These are phyloP conservation scores for Huntiella decipiens DNA, from an alignment of 2,329 filamentous ascomycete genomes.

Conservation along the genomic window DNA sequence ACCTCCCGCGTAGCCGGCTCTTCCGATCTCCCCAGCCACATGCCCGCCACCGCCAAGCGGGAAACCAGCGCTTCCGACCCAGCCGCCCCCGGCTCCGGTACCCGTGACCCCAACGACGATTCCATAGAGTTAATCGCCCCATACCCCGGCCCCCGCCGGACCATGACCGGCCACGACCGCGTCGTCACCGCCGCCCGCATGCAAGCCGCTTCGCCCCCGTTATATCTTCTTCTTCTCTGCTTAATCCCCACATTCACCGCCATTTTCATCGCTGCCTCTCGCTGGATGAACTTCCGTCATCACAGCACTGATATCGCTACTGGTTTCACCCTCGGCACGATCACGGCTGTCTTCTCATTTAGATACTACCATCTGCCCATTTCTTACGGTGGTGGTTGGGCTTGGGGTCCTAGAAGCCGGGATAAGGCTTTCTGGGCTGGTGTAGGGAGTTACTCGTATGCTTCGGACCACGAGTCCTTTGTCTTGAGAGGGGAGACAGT, in stretches of 20 bases:
- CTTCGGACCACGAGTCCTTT: conserved; percentile 21
- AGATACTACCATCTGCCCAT: conserved; percentile 50
- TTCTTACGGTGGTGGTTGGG: conserved; percentile 63
- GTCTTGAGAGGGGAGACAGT: too few species aligned
- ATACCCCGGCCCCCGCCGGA: conserved; percentile 26
- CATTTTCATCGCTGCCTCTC: conserved; percentile 65
- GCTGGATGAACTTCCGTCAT: conserved; percentile 77
- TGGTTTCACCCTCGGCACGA: conserved; percentile 60
- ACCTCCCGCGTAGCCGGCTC: conserved; percentile 17
- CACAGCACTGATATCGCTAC: conserved; percentile 84
- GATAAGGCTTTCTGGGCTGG: conserved; percentile 64
- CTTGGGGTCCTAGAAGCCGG: conserved; percentile 61
- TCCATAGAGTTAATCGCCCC: conserved; percentile 49
- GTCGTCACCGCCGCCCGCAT: conserved; percentile 38
- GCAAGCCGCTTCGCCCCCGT: conserved; percentile 63
- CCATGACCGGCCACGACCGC: conserved; percentile 20
- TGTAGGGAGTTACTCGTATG: conserved; percentile 41
- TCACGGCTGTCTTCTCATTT: conserved; percentile 56
- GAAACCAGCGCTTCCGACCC: conserved; percentile 22
- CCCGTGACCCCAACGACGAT: conserved; percentile 21
- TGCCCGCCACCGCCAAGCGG: neutral
- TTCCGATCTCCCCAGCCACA: neutral
- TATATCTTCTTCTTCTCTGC: conserved; percentile 54
- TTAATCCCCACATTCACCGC: conserved; percentile 55
- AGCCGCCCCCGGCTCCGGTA: neutral